phyloP scores from a whole-genome alignment of 1,284 basidiomycete genomes.

The Ustilago tritici region DNA sequence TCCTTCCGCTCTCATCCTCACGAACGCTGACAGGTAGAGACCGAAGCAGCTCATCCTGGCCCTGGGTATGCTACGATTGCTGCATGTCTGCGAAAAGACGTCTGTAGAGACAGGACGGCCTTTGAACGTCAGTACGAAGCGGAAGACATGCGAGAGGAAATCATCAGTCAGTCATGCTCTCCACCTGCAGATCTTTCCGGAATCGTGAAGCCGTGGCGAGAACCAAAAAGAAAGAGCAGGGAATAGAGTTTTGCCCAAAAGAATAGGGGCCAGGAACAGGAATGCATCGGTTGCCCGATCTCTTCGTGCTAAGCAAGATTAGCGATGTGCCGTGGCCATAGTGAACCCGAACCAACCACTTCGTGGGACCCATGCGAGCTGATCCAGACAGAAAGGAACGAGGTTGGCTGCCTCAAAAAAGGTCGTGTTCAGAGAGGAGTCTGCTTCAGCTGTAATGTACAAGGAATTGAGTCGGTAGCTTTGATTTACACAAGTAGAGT shows the following conservation, averaged over 20 bases:
- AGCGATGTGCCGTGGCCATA: background rate
- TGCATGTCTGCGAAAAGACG: no score
- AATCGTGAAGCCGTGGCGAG: background rate
- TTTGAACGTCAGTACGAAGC: background rate
- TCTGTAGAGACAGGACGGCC: no score
- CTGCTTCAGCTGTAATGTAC: slow-evolving; percentile 15
- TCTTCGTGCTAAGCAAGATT: background rate
- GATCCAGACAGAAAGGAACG: background rate
- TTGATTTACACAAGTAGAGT: slow-evolving; percentile 23
- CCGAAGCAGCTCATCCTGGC: background rate
- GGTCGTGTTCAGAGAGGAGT: background rate
- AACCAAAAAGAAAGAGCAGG: background rate
- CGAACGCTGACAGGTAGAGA: background rate
- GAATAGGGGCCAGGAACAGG: background rate
- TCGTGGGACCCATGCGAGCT: background rate
- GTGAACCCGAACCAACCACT: background rate
- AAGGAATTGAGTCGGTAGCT: slow-evolving; percentile 9
- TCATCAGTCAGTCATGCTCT: slow-evolving; percentile 13
- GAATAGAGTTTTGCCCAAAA: background rate
- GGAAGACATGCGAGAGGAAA: background rate
- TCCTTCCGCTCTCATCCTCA: background rate
- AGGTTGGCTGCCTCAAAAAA: background rate
- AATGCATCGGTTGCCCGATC: slow-evolving; percentile 7
- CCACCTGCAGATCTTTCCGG: slow-evolving; percentile 4
- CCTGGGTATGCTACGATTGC: no score